These are phyloP conservation scores for Dioscorea dumetorum DNA, from an alignment of 106 monocot genomes.

Conservation along the genomic window DNA sequence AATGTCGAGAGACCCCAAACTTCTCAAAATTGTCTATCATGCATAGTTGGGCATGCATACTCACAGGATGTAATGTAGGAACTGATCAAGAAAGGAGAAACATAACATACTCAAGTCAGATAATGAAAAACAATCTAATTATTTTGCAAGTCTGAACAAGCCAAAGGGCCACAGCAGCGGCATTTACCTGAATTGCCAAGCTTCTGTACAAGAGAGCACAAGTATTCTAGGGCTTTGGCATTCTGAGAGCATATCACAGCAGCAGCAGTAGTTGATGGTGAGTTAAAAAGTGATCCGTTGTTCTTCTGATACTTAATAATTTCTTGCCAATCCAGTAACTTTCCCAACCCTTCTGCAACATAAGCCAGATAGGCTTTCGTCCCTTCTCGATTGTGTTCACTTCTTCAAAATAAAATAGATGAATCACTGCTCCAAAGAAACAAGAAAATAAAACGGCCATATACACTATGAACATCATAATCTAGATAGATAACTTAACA, in stretches of 20 bases:
- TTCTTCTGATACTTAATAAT: conserved; percentile 68
- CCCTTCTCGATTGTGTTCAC: conserved; percentile 30
- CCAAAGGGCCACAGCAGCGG: too few relatives aligned
- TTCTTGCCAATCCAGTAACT: conserved; percentile 38
- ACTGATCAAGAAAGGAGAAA: conserved; percentile 34
- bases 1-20: conserved; percentile 59
- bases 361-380: conserved; percentile 61
- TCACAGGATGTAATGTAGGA: conserved; percentile 58
- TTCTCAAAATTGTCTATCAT: conserved; percentile 63
- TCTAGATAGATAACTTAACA: too few relatives aligned
- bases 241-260: conserved; percentile 32
- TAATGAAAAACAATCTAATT: background rate
- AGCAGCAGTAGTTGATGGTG: conserved; percentile 83
- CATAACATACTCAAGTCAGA: background rate
- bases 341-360: conserved; percentile 72
- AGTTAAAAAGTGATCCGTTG: conserved; percentile 90
- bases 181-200: conserved; percentile 65
- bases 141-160: background rate
- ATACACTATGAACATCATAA: background rate
- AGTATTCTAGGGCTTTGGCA: conserved; percentile 53
- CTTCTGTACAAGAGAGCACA: conserved; percentile 30
- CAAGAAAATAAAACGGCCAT: too few relatives aligned
- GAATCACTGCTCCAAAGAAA: background rate
- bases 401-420: conserved; percentile 21
- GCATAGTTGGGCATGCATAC: conserved; percentile 39